Evolutionary conservation across 2,329 filamentous ascomycete genomes (phyloP), one percentile per base, ranked within the genome.

Genomic region (Aureobasidium sp.): DNA sequence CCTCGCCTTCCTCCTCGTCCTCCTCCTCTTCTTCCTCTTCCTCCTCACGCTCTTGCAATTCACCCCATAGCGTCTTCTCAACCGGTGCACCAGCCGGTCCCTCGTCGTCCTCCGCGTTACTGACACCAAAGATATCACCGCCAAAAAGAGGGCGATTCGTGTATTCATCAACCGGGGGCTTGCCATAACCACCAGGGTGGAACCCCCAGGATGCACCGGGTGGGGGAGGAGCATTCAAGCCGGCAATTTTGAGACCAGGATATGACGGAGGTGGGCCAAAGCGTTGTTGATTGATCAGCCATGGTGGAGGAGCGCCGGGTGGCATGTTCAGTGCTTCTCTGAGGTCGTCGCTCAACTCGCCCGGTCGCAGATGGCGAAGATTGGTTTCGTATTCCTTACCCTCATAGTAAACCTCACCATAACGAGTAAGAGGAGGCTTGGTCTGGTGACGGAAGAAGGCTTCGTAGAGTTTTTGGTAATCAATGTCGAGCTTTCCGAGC

Each of bases 391-490:
- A 93, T 68, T 98, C 93, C 69, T 98, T 98, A 66, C 93, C 93
- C 71, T 98, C 93, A 68, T 97, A 97, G 70, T 98, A 98, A n/a
- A 98, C 90, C 69, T 98, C 93, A 35, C 93, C 93, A 62, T 95
- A 98, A 38, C 90, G 81, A 27, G 93, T 97, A 58, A 98, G 74
- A 61, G 90, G 84, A 0, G 93, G 93, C 71, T 98, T 98, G 35
- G 89, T 95, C 72, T 98, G 93, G 67, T 95, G 94, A 56, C 90
- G 83, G 76, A 98, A 98, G 75, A 98, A 98, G 3, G 93, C 93
- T 67, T 97, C 93, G 72, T 97, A 97, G 52, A 97, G 82, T 69
- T 93, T 96, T 66, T 95, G 89, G 69, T 98, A 98, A 70, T 98
- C 93, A 61, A 98, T 97, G 68, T 98, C 93, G 47, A 98, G 78